These are phyloP conservation scores for Suillus fuscotomentosus DNA, from an alignment of 768 basidiomycete genomes.

Conservation along the genomic window DNA sequence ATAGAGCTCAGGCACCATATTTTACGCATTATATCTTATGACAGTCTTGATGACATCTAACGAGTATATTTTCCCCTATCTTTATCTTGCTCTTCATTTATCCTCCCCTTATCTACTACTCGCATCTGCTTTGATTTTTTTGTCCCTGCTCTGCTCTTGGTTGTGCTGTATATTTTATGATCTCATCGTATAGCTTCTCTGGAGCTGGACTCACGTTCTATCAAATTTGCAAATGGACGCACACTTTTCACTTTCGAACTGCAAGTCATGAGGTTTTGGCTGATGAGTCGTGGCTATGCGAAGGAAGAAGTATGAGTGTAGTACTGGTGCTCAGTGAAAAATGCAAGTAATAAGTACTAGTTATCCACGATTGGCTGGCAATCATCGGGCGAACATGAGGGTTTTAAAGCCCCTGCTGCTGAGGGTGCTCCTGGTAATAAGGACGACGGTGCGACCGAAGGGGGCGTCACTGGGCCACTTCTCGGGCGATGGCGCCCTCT, in stretches of 20 bases:
- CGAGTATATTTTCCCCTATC: constrained; percentile 7
- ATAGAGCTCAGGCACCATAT: neutral
- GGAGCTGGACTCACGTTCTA: neutral
- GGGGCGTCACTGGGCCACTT: constrained; percentile 16
- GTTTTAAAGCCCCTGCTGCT: neutral
- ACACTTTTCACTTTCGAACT: neutral
- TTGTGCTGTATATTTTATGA: neutral
- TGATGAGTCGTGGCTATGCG: no score
- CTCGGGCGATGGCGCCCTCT: constrained; percentile 29
- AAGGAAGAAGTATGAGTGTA: neutral
- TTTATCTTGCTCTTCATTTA: neutral
- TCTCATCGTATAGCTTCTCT: neutral
- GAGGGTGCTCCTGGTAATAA: neutral
- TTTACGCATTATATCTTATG: neutral
- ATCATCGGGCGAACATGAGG: neutral
- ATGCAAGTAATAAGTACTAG: neutral
- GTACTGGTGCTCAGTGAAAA: neutral
- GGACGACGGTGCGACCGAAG: no score
- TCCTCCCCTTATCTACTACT: neutral
- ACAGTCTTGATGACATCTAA: constrained; percentile 16
- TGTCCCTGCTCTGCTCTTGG: neutral
- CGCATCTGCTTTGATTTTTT: constrained; percentile 2
- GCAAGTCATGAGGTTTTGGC: neutral
- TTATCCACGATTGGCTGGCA: neutral
- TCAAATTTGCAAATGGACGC: neutral